Evolutionary conservation across 208 protist genomes (phyloP), one percentile per base, ranked within the genome.

Genomic region (Strigomonas culicis): DNA sequence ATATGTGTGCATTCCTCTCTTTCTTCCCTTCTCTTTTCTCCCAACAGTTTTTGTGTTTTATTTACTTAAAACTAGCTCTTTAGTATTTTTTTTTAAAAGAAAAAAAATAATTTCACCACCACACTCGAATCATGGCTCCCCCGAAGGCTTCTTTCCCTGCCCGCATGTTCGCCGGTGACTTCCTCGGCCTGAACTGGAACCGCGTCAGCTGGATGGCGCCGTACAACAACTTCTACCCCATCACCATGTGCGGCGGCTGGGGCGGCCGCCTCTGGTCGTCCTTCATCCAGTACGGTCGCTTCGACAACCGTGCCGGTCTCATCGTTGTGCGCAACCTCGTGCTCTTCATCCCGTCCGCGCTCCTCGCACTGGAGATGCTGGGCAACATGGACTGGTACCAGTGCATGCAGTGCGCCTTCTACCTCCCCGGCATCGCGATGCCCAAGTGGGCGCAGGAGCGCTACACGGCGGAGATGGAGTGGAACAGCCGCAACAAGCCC

Each of bases 191-290:
- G 63, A 93, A 93, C 79, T 93, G 87, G 87, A 90, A 84, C 76
- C 82, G 80, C 34, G 77, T 93, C 47, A 84, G 77, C 39, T 93
- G 87, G 87, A 93, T 93, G 87, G 87, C 87, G 4, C 87, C 87
- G 60, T 93, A 93, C 79, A 90, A 77, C 68, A 93, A 93, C 82
- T 90, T 93, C 66, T 93, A 93, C 74, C 87, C 87, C 57, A 85
- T 90, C 74, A 93, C 87, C 28, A 87, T 90, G 70, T 86, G 77
- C 75, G 87, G 82, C 57, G 87, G 87, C 56, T 83, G 83, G 74
- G 81, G 83, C 57, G 87, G 87, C 25, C 87, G 87, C 47, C 53
- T 93, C 63, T 93, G 83, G 83, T 93, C 87, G 27, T 89, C 81
- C 57, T 93, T 93, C 49, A 82, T 93, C 55, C 81, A 88, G 72